Percentiles rank a stretch among this genome's conserved stretches.
These are phyloP conservation scores for Paraphaeosphaeria minitans DNA, from an alignment of 2,329 filamentous ascomycete genomes.

Conservation along the genomic window DNA sequence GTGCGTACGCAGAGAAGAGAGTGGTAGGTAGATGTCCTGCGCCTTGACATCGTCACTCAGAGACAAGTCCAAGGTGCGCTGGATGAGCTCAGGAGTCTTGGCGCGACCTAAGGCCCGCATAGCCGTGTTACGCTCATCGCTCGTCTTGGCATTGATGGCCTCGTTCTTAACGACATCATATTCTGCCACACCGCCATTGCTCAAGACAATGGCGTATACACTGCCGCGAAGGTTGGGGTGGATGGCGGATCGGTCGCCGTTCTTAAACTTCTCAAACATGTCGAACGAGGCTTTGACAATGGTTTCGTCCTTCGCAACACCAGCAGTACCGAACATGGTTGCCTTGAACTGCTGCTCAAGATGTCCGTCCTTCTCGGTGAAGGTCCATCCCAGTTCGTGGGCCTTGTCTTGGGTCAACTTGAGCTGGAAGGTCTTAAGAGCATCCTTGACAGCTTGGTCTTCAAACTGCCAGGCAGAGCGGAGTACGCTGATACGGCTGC, in stretches of 20 bases:
- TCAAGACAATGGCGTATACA: conserved; percentile 83
- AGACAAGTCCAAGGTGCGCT: conserved; percentile 77
- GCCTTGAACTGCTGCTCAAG: conserved; percentile 94
- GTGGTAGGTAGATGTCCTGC: conserved; percentile 91
- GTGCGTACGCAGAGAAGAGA: conserved; percentile 77
- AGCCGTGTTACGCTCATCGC: conserved; percentile 90
- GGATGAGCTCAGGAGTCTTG: conserved; percentile 76
- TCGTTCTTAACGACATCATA: conserved; percentile 79
- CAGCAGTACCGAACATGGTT: conserved; percentile 84
- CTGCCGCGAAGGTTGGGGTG: conserved; percentile 89
- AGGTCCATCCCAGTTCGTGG: conserved; percentile 86
- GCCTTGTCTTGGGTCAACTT: conserved; percentile 78
- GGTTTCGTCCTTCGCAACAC: conserved; percentile 76
- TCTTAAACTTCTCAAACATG: conserved; percentile 85
- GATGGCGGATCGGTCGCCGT: conserved; percentile 78
- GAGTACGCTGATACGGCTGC: conserved; percentile 76
- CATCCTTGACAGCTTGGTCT: conserved; percentile 72
- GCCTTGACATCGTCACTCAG: conserved; percentile 85
- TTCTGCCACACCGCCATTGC: conserved; percentile 84
- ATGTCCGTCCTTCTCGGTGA: conserved; percentile 83
- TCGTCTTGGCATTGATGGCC: conserved; percentile 75
- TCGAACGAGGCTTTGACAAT: conserved; percentile 82
- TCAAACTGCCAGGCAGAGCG: conserved; percentile 90
- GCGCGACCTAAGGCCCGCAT: conserved; percentile 82
- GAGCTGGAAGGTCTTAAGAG: conserved; percentile 81